These are phyloP conservation scores for Akanthomyces uredinophilus DNA, from an alignment of 2,329 filamentous ascomycete genomes.

Conservation along the genomic window DNA sequence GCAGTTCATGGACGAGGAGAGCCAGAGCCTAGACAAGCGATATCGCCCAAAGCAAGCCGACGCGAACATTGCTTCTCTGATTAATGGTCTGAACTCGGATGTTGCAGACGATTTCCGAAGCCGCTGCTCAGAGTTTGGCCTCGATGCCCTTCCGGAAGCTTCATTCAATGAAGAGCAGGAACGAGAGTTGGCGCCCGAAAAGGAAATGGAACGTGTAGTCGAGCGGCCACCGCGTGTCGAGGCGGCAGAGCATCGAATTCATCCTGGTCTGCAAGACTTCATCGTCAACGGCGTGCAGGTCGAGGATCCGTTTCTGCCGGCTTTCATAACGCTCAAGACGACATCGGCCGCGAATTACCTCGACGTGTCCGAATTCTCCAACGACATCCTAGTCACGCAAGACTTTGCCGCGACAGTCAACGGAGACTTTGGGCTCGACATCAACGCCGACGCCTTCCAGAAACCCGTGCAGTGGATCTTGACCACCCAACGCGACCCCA, in stretches of 20 bases:
- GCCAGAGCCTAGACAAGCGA: neutral
- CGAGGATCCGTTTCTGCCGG: constrained; percentile 33
- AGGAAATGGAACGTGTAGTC: constrained; percentile 53
- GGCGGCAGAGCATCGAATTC: constrained; percentile 38
- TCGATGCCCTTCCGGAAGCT: neutral
- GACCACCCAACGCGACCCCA: neutral
- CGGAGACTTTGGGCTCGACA: neutral
- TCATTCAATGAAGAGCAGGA: constrained; percentile 62
- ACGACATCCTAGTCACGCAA: neutral
- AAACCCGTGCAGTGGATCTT: neutral
- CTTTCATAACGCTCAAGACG: constrained; percentile 38
- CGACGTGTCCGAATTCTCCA: neutral
- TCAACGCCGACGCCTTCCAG: neutral
- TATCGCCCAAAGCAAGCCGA: neutral
- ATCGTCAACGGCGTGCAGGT: constrained; percentile 31
- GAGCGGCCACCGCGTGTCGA: constrained; percentile 39
- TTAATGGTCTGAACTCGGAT: neutral
- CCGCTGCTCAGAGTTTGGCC: neutral
- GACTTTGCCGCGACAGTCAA: neutral
- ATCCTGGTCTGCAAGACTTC: constrained; percentile 38
- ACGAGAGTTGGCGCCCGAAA: constrained; percentile 59
- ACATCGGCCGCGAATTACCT: constrained; percentile 27
- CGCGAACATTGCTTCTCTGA: neutral
- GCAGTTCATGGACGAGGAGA: neutral
- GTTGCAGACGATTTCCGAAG: neutral